Conservation (phyloP, 164 flowering plant genomes). For the grape (Vitis vinifera) region ASM3070453v1 NC_081818.1:5103501-5104000, state of each 20-base stretch:
- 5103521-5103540: constrained; percentile 1
- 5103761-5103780: background rate
- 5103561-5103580: constrained; percentile 19
- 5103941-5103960: too few species aligned
- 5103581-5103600: constrained; percentile 12
- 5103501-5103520: constrained; percentile 11
- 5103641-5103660: constrained; percentile 10
- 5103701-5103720: background rate
- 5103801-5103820: too few species aligned
- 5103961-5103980: too few species aligned
- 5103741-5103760: background rate
- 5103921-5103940: too few species aligned
- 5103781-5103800: background rate
- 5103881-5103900: too few species aligned
- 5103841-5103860: too few species aligned
- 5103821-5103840: too few species aligned
- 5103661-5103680: constrained; percentile 13
- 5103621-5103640: background rate
- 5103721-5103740: background rate
- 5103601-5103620: background rate
- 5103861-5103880: too few species aligned
- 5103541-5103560: background rate
- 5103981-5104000: too few species aligned
- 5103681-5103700: background rate
- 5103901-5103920: too few species aligned